phyloP scores from a whole-genome alignment of 2,329 filamentous ascomycete genomes.

The Hymenoscyphus infarciens region DNA sequence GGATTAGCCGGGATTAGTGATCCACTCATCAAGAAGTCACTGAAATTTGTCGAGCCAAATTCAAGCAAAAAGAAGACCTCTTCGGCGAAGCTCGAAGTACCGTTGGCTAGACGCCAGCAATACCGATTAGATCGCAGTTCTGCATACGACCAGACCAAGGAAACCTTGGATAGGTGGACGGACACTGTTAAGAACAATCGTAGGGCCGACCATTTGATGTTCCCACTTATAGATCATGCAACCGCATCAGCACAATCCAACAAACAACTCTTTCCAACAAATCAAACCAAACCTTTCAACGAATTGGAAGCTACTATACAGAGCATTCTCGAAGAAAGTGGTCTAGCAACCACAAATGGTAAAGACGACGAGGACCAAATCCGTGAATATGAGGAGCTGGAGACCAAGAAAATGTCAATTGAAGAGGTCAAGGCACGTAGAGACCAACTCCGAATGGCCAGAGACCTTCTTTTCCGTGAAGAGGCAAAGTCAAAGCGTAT shows the following conservation, averaged over 20 bases:
- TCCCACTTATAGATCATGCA: slow-evolving; percentile 76
- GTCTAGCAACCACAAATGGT: slow-evolving; percentile 58
- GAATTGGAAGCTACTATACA: slow-evolving; percentile 85
- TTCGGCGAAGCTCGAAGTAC: slow-evolving; percentile 72
- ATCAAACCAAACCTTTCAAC: slow-evolving; percentile 62
- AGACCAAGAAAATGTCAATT: slow-evolving; percentile 68
- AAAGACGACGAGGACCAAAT: slow-evolving; percentile 61
- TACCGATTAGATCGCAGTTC: slow-evolving; percentile 76
- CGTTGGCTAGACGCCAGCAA: slow-evolving; percentile 81
- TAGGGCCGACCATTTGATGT: slow-evolving; percentile 82
- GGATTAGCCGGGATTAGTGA: slow-evolving; percentile 68
- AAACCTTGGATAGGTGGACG: slow-evolving; percentile 85
- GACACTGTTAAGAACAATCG: slow-evolving; percentile 95
- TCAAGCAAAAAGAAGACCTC: slow-evolving; percentile 53
- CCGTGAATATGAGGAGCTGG: slow-evolving; percentile 64
- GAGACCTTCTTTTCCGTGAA: slow-evolving; percentile 85
- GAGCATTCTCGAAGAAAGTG: slow-evolving; percentile 85
- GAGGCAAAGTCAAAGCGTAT: slow-evolving; percentile 85
- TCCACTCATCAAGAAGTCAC: slow-evolving; percentile 69
- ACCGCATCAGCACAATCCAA: slow-evolving; percentile 54
- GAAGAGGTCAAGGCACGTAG: slow-evolving; percentile 70
- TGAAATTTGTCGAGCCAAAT: slow-evolving; percentile 70
- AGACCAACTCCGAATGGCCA: slow-evolving; percentile 70
- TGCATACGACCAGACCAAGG: slow-evolving; percentile 87
- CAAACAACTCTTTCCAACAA: slow-evolving; percentile 62